phyloP scores from a whole-genome alignment of 305 asterid species.

The Solanum hybrid region DNA sequence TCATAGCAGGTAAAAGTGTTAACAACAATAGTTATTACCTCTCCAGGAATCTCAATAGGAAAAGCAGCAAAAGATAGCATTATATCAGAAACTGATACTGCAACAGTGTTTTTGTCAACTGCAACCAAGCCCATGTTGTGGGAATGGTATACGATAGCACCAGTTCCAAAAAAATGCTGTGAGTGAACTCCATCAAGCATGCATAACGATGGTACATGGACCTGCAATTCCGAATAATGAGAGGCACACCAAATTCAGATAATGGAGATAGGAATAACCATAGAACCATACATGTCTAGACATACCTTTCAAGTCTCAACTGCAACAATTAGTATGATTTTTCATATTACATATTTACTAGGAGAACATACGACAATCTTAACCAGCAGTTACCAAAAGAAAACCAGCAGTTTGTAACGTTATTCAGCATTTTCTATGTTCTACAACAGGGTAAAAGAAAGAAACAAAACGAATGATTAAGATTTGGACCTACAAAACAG shows the following conservation, averaged over 20 bases:
- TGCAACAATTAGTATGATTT: not conserved
- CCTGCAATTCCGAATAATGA: slow-evolving; percentile 39
- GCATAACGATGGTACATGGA: slow-evolving; percentile 95
- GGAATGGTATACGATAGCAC: slow-evolving; percentile 85
- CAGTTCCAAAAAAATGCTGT: slow-evolving; percentile 96
- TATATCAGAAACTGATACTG: slow-evolving; percentile 89
- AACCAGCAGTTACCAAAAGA: not conserved
- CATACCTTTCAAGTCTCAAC: not conserved
- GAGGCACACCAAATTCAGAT: not conserved
- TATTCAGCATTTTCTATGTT: not conserved
- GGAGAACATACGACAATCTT: not conserved
- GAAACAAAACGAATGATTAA: not conserved
- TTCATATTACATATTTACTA: not conserved
- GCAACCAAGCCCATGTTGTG: slow-evolving; percentile 87
- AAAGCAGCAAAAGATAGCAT: slow-evolving; percentile 99
- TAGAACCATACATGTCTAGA: not conserved
- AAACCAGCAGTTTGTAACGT: not conserved
- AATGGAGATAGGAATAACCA: not conserved
- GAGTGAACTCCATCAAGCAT: slow-evolving; percentile 99
- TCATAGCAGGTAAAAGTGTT: slow-evolving; percentile 5
- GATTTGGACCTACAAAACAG: not conserved
- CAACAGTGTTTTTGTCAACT: slow-evolving; percentile 97
- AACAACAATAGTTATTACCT: slow-evolving; percentile 38
- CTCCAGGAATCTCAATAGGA: slow-evolving; percentile 98
- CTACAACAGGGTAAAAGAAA: not conserved